Evolutionary conservation across 495 filamentous ascomycete genomes (phyloP), one percentile per base, ranked within the genome.

Genomic region (Penicillium waksmanii): DNA sequence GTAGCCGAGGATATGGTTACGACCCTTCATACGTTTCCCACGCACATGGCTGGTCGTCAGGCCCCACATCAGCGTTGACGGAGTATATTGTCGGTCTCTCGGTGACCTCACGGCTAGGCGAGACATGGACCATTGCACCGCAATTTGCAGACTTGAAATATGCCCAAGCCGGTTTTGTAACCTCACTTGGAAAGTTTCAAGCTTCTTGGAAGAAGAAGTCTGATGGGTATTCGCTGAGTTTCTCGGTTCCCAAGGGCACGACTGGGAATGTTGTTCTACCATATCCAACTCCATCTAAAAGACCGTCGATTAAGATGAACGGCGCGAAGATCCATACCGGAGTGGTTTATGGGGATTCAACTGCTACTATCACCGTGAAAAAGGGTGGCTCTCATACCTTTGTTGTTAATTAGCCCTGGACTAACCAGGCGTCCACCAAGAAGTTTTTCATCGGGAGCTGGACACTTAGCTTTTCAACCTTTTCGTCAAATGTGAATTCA

Each of bases 41-140:
- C 57, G 80, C 85, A 1, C 86, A 88, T 61, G 85, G 85, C 0
- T 88, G 85, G 85, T 75, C 81, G 0, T 75, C 81, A 5, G 83
- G 84, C 10, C 85, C 85, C 4, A 88, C 85, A 8, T 78, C 76
- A 9, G 77, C 79, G 10, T 68, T 89, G 33, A 82, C 74, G 3
- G 72, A 79, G 35, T 79, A 80, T 52, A 71, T 87, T 9, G 71
- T 84, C 8, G 86, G 85, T 5, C 76, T 89, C 33, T 69, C 77
- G 47, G 58, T 87, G 4, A 68, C 74, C 15, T 73, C 67, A 5
- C 82, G 77, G 0, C 64, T 77, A 0, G 85, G 85, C 0, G 57
- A 60, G 58, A 80, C 68, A 10, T 87, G 84, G 83, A 64, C 64
- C 21, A 71, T 88, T 31, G 73, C 71, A 15, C 85, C 85, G 12